A percentile compares a stretch with the other conserved stretches of the same genome.
Evolutionary conservation across 2,329 filamentous ascomycete species (phyloP).

Genomic region (Aspergillus novoparasiticus): DNA sequence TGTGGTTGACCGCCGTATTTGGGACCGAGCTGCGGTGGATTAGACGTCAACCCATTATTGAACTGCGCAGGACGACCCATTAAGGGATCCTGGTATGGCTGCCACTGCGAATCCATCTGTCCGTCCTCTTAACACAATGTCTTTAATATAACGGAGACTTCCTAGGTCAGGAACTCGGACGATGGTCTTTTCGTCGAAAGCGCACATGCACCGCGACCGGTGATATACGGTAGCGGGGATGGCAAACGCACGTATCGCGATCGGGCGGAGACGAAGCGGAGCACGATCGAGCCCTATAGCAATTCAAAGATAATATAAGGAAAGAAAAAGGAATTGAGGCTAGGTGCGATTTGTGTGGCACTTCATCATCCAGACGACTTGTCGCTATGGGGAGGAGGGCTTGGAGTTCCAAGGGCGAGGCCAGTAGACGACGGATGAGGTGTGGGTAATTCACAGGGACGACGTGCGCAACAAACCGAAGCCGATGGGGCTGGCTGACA

Average conservation of each 20-base stretch:
- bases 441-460: conserved; percentile 24
- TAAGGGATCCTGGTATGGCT: conserved; percentile 65
- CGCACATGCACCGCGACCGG: conserved; percentile 35
- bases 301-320: conserved; percentile 20
- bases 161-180: conserved; percentile 14
- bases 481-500: conserved; percentile 20
- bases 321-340: conserved; percentile 23
- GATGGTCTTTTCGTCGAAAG: conserved; percentile 28
- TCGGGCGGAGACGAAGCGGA: conserved; percentile 22
- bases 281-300: conserved; percentile 16
- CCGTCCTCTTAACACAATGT: conserved; percentile 18
- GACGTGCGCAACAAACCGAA: conserved; percentile 17
- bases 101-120: conserved; percentile 65
- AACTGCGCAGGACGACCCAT: conserved; percentile 66
- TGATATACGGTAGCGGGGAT: conserved; percentile 29
- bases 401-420: conserved; percentile 11
- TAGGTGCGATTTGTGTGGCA: conserved; percentile 22
- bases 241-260: conserved; percentile 34
- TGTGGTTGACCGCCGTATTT: conserved; percentile 50
- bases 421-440: conserved; percentile 5
- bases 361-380: conserved; percentile 28
- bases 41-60: conserved; percentile 55
- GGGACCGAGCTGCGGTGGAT: conserved; percentile 54
- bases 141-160: conserved; percentile 8
- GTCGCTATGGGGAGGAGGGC: conserved; percentile 17